These are phyloP conservation scores for Pisolithus microcarpus DNA, from an alignment of 768 basidiomycete genomes.

Conservation along the genomic window DNA sequence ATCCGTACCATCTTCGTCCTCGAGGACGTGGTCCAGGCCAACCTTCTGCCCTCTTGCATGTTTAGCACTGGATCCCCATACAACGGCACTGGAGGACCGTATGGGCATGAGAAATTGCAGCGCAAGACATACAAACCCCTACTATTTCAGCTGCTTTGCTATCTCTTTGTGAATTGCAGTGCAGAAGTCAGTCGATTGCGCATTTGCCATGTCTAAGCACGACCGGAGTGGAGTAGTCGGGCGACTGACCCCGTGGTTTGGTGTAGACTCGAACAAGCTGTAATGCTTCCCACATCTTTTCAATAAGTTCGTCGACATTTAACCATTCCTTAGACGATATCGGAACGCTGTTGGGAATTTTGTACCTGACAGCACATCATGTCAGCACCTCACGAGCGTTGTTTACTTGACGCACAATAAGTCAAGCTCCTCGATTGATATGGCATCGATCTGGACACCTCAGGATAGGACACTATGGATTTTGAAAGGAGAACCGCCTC, in stretches of 20 bases:
- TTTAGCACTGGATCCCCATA: conserved; percentile 98
- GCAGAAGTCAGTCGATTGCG: conserved; percentile 85
- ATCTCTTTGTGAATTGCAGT: conserved; percentile 95
- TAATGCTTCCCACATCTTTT: conserved; percentile 89
- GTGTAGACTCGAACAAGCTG: conserved; percentile 95
- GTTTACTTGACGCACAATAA: conserved; percentile 47
- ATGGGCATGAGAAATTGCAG: not conserved
- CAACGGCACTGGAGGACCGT: conserved; percentile 54
- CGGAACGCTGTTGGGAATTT: conserved; percentile 93
- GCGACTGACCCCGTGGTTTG: conserved; percentile 83
- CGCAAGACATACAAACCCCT: conserved; percentile 18
- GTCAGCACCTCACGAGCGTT: not conserved
- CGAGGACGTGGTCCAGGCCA: conserved; percentile 76
- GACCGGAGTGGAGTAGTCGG: conserved; percentile 88
- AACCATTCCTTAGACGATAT: conserved; percentile 92
- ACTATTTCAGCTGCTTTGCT: conserved; percentile 97
- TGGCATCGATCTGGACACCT: conserved; percentile 78
- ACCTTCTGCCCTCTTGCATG: conserved; percentile 96
- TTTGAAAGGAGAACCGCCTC: conserved; percentile 1
- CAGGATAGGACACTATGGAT: not conserved
- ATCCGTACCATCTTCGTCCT: conserved; percentile 78
- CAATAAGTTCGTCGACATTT: conserved; percentile 90
- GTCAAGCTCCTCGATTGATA: conserved; percentile 96
- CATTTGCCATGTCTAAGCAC: conserved; percentile 63
- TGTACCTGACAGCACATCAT: conserved; percentile 45